Base-by-base conservation (phyloP, 768 basidiomycete genomes). In the Lentinula detonsa region DNA sequence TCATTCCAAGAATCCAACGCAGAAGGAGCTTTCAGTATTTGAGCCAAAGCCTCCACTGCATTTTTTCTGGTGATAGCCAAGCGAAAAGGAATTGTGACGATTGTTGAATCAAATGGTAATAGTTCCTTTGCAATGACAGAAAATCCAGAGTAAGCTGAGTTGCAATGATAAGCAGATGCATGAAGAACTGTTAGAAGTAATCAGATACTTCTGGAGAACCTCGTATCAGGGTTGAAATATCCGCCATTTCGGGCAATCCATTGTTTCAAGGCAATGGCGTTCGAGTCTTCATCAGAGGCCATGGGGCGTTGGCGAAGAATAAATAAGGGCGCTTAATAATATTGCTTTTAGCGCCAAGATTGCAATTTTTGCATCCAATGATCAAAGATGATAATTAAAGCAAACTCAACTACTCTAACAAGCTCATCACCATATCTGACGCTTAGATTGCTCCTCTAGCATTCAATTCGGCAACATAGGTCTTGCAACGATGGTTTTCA, bases 1-100 rank as follows among this genome's bases (percentile, higher is more conserved):
- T 85, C 86, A 15, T 80, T 75, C 83, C 85, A 86, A 16, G 63
- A 61, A n/a, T 72, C 68, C 64, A 74, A 66, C 15, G 51, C 53
- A 9, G 54, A 57, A 4, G 61, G 65, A 10, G 66, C 67, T 21
- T 68, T 68, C 31, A 87, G 65, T 16, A 86, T 46, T 0, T 65
- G 40, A n/a, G 65, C 62, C 28, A 92, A 66, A 0, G 83, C 82
- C 0, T 65, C 62, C 55, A 70, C 68, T 2, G 87, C 77, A 0
- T 76, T 45, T 34, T 79, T 71, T n/a, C 79, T 77, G 0, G 89
- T 89, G 63, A 93, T 80, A 34, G 81, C 79, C 18, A 92, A 76
- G 1, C 76, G 71, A 65, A 90, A 84, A 0, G 91, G 90, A 64
- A 87, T 90, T 0, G 84, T 81, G 16, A 88, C 85, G 54, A 90